Percentiles rank a stretch among this genome's conserved stretches.
Evolutionary conservation across 768 basidiomycete genomes (phyloP).

Genomic region (Neoboletus magnificus): DNA sequence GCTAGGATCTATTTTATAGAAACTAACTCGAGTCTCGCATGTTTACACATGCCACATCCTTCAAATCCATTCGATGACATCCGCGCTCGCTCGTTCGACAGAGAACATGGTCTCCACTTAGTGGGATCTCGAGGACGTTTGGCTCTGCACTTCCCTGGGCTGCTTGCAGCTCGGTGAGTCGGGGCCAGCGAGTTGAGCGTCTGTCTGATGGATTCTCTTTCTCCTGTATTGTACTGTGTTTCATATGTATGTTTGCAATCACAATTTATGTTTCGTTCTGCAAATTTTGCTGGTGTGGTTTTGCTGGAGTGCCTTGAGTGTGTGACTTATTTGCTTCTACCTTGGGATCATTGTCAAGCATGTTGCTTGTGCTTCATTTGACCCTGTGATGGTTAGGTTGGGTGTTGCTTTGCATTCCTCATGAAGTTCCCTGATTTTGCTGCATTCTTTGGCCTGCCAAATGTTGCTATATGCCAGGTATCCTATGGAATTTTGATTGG

Average conservation of each 20-base stretch:
- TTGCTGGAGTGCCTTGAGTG: too few species aligned
- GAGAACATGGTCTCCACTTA: slow-evolving; percentile 52
- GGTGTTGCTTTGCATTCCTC: background rate
- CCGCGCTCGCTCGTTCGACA: slow-evolving; percentile 60
- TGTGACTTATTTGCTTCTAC: background rate
- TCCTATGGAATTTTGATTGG: slow-evolving; percentile 65
- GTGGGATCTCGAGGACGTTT: slow-evolving; percentile 63
- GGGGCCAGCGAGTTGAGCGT: slow-evolving; percentile 56
- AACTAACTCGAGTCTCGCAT: slow-evolving; percentile 78
- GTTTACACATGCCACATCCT: slow-evolving; percentile 72
- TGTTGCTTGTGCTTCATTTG: background rate
- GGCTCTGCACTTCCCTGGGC: slow-evolving; percentile 34
- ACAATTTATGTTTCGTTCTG: too few species aligned
- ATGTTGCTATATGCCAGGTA: slow-evolving; percentile 32
- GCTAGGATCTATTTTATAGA: slow-evolving; percentile 80
- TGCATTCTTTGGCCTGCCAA: slow-evolving; percentile 24
- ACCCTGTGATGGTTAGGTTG: background rate
- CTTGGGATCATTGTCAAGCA: background rate
- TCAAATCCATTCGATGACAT: slow-evolving; percentile 72
- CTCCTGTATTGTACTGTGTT: background rate
- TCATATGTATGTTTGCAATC: background rate
- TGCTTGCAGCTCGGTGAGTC: slow-evolving; percentile 24
- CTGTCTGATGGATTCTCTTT: slow-evolving; percentile 55
- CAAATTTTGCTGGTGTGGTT: background rate
- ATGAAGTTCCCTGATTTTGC: slow-evolving; percentile 12